Percentiles rank a stretch among this genome's conserved stretches.
These are phyloP conservation scores for Musa beccarii DNA, from an alignment of 176 grass and related monocot species.

Conservation along the genomic window DNA sequence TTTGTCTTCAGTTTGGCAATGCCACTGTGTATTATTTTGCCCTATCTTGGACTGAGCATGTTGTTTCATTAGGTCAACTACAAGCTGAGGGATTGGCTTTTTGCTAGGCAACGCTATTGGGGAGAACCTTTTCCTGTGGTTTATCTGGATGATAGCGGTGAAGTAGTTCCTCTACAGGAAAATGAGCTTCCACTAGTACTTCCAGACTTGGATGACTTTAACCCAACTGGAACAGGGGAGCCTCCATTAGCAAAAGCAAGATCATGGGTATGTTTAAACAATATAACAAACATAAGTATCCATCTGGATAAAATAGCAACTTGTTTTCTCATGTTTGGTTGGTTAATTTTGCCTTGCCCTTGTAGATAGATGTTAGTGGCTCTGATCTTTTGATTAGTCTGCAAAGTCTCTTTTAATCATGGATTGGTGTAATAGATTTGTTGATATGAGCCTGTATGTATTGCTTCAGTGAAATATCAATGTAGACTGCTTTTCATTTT, in stretches of 20 bases:
- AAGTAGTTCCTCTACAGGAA: constrained; percentile 69
- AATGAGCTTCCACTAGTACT: constrained; percentile 69
- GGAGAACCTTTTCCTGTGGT: constrained; percentile 92
- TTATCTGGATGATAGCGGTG: constrained; percentile 66
- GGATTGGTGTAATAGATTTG: not conserved
- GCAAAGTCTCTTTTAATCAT: not conserved
- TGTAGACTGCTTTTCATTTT: too few species aligned
- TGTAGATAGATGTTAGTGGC: not conserved
- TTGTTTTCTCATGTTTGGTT: not conserved
- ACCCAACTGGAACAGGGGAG: constrained; percentile 86
- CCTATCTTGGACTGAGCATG: not conserved
- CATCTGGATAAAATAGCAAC: not conserved
- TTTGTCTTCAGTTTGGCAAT: constrained; percentile 24
- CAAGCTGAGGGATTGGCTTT: constrained; percentile 98
- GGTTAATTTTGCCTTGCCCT: not conserved
- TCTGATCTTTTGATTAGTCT: not conserved
- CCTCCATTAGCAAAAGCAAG: constrained; percentile 86
- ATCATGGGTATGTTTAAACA: constrained; percentile 58
- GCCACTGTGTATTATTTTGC: not conserved
- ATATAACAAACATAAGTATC: not conserved
- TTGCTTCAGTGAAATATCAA: too few species aligned
- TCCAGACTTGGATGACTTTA: constrained; percentile 94
- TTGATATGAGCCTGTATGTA: too few species aligned
- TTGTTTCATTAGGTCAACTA: constrained; percentile 65
- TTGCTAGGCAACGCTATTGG: constrained; percentile 93